Evolutionary conservation across 257 asterid genomes (phyloP), one percentile per base, ranked within the genome.

Genomic region (Petunia axillaris): DNA sequence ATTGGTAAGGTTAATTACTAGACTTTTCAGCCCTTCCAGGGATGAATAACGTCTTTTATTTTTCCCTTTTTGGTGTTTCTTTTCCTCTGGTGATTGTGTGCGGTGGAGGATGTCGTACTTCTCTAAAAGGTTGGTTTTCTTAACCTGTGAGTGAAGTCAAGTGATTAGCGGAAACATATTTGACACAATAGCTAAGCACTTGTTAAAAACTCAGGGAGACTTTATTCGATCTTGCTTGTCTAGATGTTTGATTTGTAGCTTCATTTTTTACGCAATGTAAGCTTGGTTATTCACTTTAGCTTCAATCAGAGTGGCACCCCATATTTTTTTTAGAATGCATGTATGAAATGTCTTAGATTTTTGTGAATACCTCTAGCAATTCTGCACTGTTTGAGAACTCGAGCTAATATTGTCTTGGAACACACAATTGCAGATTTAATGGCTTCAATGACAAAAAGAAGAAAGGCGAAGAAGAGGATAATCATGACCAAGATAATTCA

Each of bases 401-500:
- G 41, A 16, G 43, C 77, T 70, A 70, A 25, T 10, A 70, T 70
- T 52, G 2, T 25, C 16, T 25, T 70, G 41, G 59, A 70, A 46
- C 5, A 44, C 43, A 44, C 10, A 46, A 46, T 70, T 63, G 75
- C 75, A 78, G 75, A 35, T 48, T 11, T 10, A 71, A 73, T 77
- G 76, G 76, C 81, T 37, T 53, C 84, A 80, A 38, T 68, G 83
- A 64, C 4, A 67, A 60, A 62, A 80, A 70, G 35, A 48, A 75
- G 71, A 81, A 70, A 62, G 80, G 76, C 58, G 82, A 85, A 81
- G 75, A 71, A 80, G 77, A 71, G 52, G 76, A 64, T 1, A 8
- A 48, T 76, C 59, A 57, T 50, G 50, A 60, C 50, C 79, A 77
- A 36, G 88, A 83, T 78, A 76, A 71, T 36, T 79, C 68, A 37